Evolutionary conservation across 2,329 filamentous ascomycete species (phyloP).

Genomic region (Verticillium isaacii): DNA sequence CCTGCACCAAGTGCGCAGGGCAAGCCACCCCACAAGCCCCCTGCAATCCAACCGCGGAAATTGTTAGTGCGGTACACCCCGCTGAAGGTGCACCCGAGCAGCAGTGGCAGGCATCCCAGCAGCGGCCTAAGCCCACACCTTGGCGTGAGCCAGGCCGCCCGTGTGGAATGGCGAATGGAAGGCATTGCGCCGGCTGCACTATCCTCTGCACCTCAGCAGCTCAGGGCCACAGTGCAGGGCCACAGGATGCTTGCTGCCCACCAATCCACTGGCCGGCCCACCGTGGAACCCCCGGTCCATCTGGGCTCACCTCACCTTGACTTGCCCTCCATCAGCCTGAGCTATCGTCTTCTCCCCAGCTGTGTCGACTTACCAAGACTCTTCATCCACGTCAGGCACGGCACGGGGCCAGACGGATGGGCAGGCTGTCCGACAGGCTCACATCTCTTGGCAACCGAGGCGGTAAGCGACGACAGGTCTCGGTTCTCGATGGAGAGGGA

Average conservation of each 20-base stretch:
- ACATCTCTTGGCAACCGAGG: neutral
- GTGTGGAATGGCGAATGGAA: neutral
- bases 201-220: neutral
- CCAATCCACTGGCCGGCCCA: neutral
- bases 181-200: neutral
- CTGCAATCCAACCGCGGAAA: constrained; percentile 2
- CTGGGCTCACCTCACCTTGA: neutral
- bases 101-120: neutral
- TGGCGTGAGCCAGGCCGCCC: neutral
- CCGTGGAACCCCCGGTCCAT: neutral
- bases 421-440: neutral
- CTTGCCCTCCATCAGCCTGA: neutral
- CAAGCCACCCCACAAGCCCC: neutral
- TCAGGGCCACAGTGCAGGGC: neutral
- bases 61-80: constrained; percentile 1
- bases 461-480: neutral
- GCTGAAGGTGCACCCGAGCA: neutral
- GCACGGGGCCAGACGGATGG: neutral
- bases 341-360: neutral
- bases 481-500: neutral
- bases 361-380: neutral
- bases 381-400: neutral
- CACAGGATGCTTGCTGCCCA: neutral
- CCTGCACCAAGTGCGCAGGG: neutral
- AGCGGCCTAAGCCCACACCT: neutral